A percentile compares a stretch with the other conserved stretches of the same genome.
phyloP scores from a whole-genome alignment of 1,284 basidiomycete species.

The Ustilago bromivora region DNA sequence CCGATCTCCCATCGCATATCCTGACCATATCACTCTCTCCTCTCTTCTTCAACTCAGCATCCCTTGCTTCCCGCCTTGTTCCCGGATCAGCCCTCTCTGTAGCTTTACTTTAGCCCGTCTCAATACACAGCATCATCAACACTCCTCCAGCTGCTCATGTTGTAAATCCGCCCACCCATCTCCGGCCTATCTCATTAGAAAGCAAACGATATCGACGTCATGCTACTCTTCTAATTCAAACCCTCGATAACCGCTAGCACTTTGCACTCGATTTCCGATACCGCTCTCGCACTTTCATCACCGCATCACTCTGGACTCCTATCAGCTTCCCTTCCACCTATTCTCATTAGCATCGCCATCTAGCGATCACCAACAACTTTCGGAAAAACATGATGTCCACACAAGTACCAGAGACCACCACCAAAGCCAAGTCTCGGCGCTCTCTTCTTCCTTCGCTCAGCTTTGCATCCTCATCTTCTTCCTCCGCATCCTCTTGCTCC shows the following conservation, averaged over 20 bases:
- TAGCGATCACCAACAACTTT: not conserved
- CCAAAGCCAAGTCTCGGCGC: conserved; percentile 36
- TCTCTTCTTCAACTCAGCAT: not conserved
- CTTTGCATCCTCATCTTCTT: conserved; percentile 30
- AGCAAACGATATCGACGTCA: conserved; percentile 1
- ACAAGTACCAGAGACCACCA: conserved; percentile 30
- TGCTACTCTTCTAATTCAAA: conserved; percentile 12
- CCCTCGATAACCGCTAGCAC: not conserved
- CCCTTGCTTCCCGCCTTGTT: not conserved
- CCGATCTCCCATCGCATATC: not conserved
- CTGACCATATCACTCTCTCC: not conserved
- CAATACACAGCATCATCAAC: not conserved
- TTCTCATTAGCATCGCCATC: not conserved
- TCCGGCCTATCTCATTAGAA: not conserved
- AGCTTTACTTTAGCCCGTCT: not conserved
- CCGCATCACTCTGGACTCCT: not conserved
- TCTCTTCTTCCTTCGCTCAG: conserved; percentile 36
- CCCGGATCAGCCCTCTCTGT: not conserved
- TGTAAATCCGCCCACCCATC: not conserved
- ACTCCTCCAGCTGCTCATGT: not conserved
- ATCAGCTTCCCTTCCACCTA: not conserved
- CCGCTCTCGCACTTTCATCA: not conserved
- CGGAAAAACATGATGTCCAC: conserved; percentile 31
- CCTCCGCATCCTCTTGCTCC: conserved; percentile 1
- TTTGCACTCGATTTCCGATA: conserved; percentile 10